Percentiles rank a stretch among this genome's conserved stretches.
phyloP scores from a whole-genome alignment of 2,329 filamentous ascomycete genomes.

The Bipolaris victoriae region DNA sequence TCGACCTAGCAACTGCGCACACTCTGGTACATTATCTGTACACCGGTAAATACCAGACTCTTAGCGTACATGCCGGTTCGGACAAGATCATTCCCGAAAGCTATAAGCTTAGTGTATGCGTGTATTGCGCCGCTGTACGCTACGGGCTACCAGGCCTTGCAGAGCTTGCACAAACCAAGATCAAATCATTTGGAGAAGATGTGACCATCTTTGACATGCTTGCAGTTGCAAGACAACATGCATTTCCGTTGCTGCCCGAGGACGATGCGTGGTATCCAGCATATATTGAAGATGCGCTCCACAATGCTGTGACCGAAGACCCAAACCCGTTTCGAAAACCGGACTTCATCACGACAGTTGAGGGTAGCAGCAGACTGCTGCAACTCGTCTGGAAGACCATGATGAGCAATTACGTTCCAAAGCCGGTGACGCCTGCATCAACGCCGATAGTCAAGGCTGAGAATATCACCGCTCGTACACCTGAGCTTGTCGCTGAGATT shows the following conservation, averaged over 20 bases:
- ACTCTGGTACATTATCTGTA: conserved; percentile 36
- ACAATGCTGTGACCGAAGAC: conserved; percentile 27
- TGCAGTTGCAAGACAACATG: conserved; percentile 23
- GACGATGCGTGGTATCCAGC: conserved; percentile 34
- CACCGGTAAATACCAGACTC: conserved; percentile 28
- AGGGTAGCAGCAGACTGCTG: conserved; percentile 33
- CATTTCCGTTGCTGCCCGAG: conserved; percentile 30
- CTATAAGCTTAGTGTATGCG: conserved; percentile 31
- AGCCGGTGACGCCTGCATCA: not conserved
- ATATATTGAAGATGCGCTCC: conserved; percentile 32
- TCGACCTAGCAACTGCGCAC: conserved; percentile 33
- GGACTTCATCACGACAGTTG: conserved; percentile 34
- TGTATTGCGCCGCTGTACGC: conserved; percentile 36
- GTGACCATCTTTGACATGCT: conserved; percentile 34
- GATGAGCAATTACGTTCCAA: conserved; percentile 26
- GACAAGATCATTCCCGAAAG: conserved; percentile 8
- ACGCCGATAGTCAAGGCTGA: conserved; percentile 5
- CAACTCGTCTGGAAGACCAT: conserved; percentile 40
- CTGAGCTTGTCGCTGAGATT: not conserved
- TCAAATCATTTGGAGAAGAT: conserved; percentile 24
- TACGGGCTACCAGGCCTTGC: conserved; percentile 36
- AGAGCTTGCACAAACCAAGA: conserved; percentile 31
- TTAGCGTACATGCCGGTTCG: conserved; percentile 4
- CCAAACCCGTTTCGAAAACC: conserved; percentile 30
- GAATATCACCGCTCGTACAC: no score